Conservation (phyloP, 169 alveolate species). For the Cryptosporidium canis region DNA sequence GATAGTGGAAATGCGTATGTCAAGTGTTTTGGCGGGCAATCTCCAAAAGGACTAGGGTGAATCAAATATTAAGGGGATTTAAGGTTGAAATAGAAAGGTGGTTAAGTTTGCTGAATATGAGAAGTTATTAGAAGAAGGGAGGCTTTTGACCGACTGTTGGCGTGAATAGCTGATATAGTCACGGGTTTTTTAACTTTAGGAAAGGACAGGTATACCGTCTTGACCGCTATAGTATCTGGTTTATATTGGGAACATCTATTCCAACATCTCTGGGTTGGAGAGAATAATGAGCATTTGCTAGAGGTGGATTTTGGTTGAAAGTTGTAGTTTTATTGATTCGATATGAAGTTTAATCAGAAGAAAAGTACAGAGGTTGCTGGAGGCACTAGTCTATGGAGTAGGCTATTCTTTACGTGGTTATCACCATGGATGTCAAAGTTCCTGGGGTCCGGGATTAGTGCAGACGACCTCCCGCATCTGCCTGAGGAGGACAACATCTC, state of each 20-base stretch:
- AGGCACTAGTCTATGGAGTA: slow-evolving; percentile 46
- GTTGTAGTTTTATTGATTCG: background rate
- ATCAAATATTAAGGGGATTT: background rate
- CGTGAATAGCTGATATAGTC: too few relatives aligned
- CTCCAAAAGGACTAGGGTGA: background rate
- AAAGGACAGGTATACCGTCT: too few relatives aligned
- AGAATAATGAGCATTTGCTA: background rate
- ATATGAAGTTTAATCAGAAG: background rate
- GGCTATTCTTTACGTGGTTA: slow-evolving; percentile 51
- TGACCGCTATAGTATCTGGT: too few relatives aligned
- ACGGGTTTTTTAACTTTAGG: too few relatives aligned
- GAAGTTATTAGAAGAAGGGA: too few relatives aligned
- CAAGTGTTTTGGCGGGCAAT: background rate
- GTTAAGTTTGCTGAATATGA: too few relatives aligned
- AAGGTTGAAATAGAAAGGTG: background rate
- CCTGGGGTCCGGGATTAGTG: slow-evolving; percentile 22
- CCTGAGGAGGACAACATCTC: slow-evolving; percentile 35
- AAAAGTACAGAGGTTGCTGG: slow-evolving; percentile 42
- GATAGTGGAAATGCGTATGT: slow-evolving; percentile 32
- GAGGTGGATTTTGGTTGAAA: background rate
- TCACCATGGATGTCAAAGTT: slow-evolving; percentile 69
- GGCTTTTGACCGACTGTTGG: too few relatives aligned
- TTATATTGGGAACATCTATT: too few relatives aligned
- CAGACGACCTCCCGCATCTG: slow-evolving; percentile 59
- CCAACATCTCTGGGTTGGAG: too few relatives aligned